Base-by-base conservation (phyloP, 352 stramenopile genomes). In the Phytophthora niederhauseri region DNA sequence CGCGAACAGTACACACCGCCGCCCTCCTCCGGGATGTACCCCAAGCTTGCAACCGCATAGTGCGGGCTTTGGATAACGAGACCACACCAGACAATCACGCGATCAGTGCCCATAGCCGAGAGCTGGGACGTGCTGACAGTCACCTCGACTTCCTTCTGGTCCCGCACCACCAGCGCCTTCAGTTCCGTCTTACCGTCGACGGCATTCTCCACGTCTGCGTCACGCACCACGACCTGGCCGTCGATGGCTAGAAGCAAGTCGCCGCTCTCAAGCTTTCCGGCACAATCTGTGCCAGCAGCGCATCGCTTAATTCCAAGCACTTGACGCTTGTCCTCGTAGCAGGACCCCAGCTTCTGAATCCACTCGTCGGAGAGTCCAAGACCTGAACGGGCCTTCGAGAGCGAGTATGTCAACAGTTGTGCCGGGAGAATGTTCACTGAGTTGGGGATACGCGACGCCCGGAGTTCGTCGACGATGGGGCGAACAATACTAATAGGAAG, bases 21-120 rank as follows among this genome's bases (percentile, higher is more conserved):
- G 3, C 90, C 88, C 74, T 93, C 82, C 56, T 94, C 85, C 0
- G 91, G 92, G 41, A 97, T 85, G 66, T 96, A 98, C 1, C 92
- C 92, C 6, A 92, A 66, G 41, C 77, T 94, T 9, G 84, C 82
- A 6, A 97, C 91, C 9, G 91, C 81, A 52, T 94, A 95, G 61
- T 98, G 94, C 7, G 93, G 87, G 8, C 76, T 82, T 64, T 98
- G 94, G n/a, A 98, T 82, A n/a, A 98, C 89, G 2, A 97, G 70
- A 0, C 94, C 94, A 45, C 84, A 94, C 91, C 92, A 98, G 34
- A 97, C 78, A 51, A 98, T 79, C 3, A 98, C 84, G 14, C 94
- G 87, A 57, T 95, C 81, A 24, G 94, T 98, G 20, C 91, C 91
- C 72, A 92, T 92, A 1, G 79, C 85, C 5, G 87, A 87, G 8